Evolutionary conservation across 768 basidiomycete species (phyloP), one percentile per base, ranked within the genome.

Genomic region (Panellus pusillus): DNA sequence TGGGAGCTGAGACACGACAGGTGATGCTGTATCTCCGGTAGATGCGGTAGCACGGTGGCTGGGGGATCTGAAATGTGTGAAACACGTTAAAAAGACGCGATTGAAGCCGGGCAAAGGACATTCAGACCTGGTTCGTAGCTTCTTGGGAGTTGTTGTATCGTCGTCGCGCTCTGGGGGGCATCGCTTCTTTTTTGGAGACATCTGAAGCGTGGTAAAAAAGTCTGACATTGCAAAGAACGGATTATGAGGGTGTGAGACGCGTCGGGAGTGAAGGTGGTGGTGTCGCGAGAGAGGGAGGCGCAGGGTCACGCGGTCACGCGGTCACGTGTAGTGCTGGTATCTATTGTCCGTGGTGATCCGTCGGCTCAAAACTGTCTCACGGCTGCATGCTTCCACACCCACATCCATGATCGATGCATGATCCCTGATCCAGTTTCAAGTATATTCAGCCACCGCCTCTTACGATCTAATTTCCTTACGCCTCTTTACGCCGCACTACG

Each of bases 131-230:
- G 70, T 74, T 65, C 88, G 75, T 47, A 83, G 74, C 67, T 81
- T 82, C 72, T 91, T 92, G 47, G 89, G 88, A 0, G 87, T 87
- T 52, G 82, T 68, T 9, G 64, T 68, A 37, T 82, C 80, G 61
- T 83, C 83, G 60, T 86, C 84, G 44, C 74, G 73, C 52, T 74
- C 74, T 19, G 78, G 66, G 32, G 76, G 72, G 49, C 71, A 70
- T 50, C 89, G 82, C 68, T 86, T 89, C 74, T 89, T 91, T 63
- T 66, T 78, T 0, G 86, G 87, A 32, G 88, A 89, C 44, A 89
- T 72, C 41, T 77, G 73, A 19, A 91, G 78, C 14, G 80, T 69
- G 38, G 82, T 70, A 66, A 87, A 87, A 13, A 87, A 68, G 62
- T 82, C 79, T 15, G 83, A 79, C 86, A 87, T 80, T 17, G 27